Evolutionary conservation across 192 early-diverging fungal genomes (phyloP), one percentile per base, ranked within the genome.

Genomic region (Coemansia sp.): DNA sequence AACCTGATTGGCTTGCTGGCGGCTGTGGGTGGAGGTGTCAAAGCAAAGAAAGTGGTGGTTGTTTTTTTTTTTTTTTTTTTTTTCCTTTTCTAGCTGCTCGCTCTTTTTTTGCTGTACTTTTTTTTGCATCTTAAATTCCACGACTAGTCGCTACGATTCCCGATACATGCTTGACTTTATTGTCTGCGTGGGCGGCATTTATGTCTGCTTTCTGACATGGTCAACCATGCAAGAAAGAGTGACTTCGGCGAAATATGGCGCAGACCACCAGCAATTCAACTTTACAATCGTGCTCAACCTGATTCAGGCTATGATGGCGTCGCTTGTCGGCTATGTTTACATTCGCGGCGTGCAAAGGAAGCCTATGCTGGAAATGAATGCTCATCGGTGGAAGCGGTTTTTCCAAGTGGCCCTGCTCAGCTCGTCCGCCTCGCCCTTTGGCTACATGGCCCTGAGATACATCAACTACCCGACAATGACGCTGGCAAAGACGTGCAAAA

Each of bases 381-480:
- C 58, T 8, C 73, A 86, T 24, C 82, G 82, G 56, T 79, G 81
- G 63, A 56, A 77, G 38, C 86, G 89, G 60, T 95, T 94, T 66
- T 69, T 90, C 31, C 90, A 91, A 60, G 87, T 95, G 14, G 86
- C 95, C 9, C 63, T 96, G 11, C 73, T 93, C 46, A 85, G 79
- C 59, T 91, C 90, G 20, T 73, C 86, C 7, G 93, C 90, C 7
- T 89, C 94, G 5, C 94, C 90, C 6, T 97, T 99, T 73, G 95
- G 95, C 6, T 99, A 97, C 84, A 92, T 90, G 31, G 86, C 95
- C 36, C 79, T 99, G 42, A 88, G 89, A 39, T 92, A 97, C 72
- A 93, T 99, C 63, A 95, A 99, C 80, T 99, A 97, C 75, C 95
- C 95, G 28, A 97, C 97, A 9, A 88, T 97, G 87, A 95, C 97